phyloP scores from a whole-genome alignment of 2,329 filamentous ascomycete species.

The Coniochaeta sp. region DNA sequence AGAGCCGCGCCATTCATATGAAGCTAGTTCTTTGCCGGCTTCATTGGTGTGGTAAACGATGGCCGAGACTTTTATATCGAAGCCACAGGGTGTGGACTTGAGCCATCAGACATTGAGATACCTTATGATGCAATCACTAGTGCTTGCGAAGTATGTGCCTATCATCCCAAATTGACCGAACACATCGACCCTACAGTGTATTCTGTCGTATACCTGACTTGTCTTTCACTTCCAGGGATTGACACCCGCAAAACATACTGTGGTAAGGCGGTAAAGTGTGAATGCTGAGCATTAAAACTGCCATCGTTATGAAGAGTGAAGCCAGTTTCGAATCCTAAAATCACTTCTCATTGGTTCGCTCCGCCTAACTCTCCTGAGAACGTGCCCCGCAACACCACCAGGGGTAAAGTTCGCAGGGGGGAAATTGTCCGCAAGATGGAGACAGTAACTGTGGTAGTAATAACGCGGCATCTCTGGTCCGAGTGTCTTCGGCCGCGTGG shows the following conservation, averaged over 20 bases:
- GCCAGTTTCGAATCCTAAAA: not conserved
- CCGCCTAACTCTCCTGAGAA: too few species aligned
- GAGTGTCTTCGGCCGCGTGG: not conserved
- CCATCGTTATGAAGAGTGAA: not conserved
- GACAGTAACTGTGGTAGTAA: too few species aligned
- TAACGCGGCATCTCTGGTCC: conserved; percentile 4
- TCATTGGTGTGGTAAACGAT: not conserved
- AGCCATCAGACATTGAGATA: not conserved
- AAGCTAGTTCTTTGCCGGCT: not conserved
- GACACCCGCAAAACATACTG: not conserved
- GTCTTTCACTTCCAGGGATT: not conserved
- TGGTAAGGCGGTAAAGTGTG: not conserved
- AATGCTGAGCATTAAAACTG: not conserved
- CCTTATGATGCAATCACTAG: not conserved
- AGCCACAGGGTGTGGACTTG: not conserved
- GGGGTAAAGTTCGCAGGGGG: not conserved
- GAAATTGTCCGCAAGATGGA: not conserved
- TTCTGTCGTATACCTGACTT: not conserved
- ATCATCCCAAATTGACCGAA: not conserved
- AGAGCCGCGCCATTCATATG: not conserved
- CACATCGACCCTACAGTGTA: not conserved
- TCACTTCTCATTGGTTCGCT: not conserved
- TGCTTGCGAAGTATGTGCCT: not conserved
- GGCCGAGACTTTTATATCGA: not conserved
- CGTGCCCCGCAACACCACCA: not conserved